phyloP scores from a whole-genome alignment of 164 flowering plant genomes.

The Litsea cubeba region DNA sequence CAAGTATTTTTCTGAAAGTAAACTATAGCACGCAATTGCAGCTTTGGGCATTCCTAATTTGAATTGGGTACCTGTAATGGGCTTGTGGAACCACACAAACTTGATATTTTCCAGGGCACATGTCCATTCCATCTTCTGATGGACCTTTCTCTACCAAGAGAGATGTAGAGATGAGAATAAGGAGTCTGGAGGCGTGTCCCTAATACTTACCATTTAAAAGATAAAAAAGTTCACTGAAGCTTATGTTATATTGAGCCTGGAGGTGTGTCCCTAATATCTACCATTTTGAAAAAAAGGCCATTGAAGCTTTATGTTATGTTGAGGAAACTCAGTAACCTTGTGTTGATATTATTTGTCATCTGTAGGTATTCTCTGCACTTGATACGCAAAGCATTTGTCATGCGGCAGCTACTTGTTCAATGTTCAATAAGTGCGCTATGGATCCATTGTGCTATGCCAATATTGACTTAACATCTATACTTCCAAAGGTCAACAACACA shows the following conservation, averaged over 20 bases:
- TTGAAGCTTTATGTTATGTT: not conserved
- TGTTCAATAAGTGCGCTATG: slow-evolving; percentile 81
- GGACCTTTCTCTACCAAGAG: not conserved
- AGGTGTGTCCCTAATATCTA: too few species aligned
- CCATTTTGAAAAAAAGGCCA: too few species aligned
- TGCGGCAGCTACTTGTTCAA: slow-evolving; percentile 73
- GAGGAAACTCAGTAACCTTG: not conserved
- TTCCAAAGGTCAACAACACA: slow-evolving; percentile 73
- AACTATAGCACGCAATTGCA: not conserved
- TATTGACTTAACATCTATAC: slow-evolving; percentile 66
- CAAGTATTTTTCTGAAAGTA: not conserved
- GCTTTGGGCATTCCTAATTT: not conserved
- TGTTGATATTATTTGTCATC: slow-evolving; percentile 4
- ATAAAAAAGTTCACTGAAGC: not conserved
- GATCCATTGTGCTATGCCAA: slow-evolving; percentile 75
- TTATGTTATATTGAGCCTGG: not conserved
- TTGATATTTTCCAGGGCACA: not conserved
- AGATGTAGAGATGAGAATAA: not conserved
- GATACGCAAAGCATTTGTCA: slow-evolving; percentile 78
- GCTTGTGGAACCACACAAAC: not conserved
- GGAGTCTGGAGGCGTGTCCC: not conserved
- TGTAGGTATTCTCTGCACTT: slow-evolving; percentile 85
- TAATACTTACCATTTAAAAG: too few species aligned
- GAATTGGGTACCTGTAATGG: not conserved
- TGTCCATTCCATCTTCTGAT: not conserved